Percentiles rank a stretch among this genome's conserved stretches.
These are phyloP conservation scores for Collybia mongolica DNA, from an alignment of 768 basidiomycete genomes.

Conservation along the genomic window DNA sequence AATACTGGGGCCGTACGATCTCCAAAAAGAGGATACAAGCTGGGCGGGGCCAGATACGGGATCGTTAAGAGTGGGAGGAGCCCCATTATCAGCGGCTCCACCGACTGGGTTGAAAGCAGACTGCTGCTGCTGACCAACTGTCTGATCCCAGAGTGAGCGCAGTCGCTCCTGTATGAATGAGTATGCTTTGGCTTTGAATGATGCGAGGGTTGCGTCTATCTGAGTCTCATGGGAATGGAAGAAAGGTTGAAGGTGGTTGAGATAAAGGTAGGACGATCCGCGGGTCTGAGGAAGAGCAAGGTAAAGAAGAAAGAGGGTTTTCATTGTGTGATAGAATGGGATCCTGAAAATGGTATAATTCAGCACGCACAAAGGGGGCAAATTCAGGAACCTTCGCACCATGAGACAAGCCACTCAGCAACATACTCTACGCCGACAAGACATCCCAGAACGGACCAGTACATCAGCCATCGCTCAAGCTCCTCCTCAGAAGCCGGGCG, in stretches of 20 bases:
- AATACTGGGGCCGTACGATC: constrained; percentile 73
- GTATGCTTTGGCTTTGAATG: constrained; percentile 58
- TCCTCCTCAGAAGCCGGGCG: constrained; percentile 84
- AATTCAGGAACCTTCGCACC: constrained; percentile 46
- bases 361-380: background rate
- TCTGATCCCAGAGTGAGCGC: constrained; percentile 64
- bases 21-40: constrained; percentile 68
- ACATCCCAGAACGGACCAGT: constrained; percentile 89
- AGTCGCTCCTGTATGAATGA: constrained; percentile 63
- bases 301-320: constrained; percentile 84
- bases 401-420: constrained; percentile 84
- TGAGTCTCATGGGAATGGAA: constrained; percentile 79
- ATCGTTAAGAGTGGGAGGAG: constrained; percentile 47
- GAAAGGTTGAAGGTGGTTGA: constrained; percentile 75
- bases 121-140: constrained; percentile 41
- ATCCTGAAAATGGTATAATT: constrained; percentile 50
- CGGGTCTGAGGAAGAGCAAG: constrained; percentile 88
- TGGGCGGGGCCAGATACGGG: constrained; percentile 65
- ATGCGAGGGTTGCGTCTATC: constrained; percentile 79
- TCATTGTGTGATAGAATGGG: constrained; percentile 83
- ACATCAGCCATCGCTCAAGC: constrained; percentile 95
- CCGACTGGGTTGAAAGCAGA: constrained; percentile 15
- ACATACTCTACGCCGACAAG: constrained; percentile 81
- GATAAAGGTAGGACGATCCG: constrained; percentile 86
- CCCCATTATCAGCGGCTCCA: constrained; percentile 22